Percentiles rank a stretch among this genome's conserved stretches.
phyloP scores from a whole-genome alignment of 345 rosid species.

The Boechera retrofracta region DNA sequence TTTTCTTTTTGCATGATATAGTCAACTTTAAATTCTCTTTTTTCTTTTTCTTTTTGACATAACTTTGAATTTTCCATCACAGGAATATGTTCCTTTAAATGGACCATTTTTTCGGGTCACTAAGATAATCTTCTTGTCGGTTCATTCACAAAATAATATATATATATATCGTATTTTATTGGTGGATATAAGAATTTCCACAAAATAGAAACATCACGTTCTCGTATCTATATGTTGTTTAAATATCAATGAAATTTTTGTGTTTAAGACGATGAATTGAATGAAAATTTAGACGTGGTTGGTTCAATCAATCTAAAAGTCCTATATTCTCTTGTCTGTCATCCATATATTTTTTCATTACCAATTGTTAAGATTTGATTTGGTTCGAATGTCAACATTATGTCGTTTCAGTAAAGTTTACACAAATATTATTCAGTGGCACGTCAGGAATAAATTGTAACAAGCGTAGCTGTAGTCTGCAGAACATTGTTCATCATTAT shows the following conservation, averaged over 20 bases:
- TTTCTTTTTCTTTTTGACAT: too few relatives aligned
- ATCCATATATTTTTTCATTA: not conserved
- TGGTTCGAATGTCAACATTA: slow-evolving; percentile 3
- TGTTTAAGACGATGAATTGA: not conserved
- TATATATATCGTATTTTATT: not conserved
- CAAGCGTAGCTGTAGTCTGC: too few relatives aligned
- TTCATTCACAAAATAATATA: slow-evolving; percentile 5
- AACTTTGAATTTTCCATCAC: not conserved
- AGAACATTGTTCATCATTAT: not conserved
- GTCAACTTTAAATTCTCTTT: slow-evolving; percentile 35
- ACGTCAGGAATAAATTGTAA: not conserved
- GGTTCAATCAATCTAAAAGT: not conserved
- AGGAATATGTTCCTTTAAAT: slow-evolving; percentile 32
- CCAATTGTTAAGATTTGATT: slow-evolving; percentile 7
- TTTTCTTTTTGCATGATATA: slow-evolving; percentile 33
- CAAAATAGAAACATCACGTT: not conserved
- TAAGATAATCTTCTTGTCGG: slow-evolving; percentile 12
- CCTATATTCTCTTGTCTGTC: not conserved
- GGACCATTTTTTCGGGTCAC: slow-evolving; percentile 30
- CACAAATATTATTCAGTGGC: slow-evolving; percentile 1
- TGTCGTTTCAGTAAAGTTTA: slow-evolving; percentile 10
- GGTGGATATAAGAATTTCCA: not conserved
- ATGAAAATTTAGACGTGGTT: not conserved
- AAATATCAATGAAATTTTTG: not conserved
- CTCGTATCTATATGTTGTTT: not conserved